phyloP scores from a whole-genome alignment of 2,329 filamentous ascomycete genomes.

The Davidsoniella virescens region DNA sequence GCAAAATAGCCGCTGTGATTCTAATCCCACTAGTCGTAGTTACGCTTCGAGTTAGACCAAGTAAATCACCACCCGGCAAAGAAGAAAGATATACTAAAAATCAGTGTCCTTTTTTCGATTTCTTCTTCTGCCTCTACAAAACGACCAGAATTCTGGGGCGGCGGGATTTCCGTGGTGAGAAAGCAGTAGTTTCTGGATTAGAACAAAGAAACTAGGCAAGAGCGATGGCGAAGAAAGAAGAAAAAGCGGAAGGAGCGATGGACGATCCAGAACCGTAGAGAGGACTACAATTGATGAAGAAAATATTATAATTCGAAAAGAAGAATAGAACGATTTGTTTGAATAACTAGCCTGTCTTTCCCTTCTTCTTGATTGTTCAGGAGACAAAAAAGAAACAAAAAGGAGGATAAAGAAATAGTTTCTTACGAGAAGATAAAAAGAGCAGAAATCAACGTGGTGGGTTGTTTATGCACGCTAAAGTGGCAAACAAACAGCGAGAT shows the following conservation, averaged over 20 bases:
- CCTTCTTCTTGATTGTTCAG: not conserved
- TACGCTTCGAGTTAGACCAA: no score
- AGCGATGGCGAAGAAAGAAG: not conserved
- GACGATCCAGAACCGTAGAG: no score
- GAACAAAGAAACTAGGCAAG: not conserved
- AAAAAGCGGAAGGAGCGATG: not conserved
- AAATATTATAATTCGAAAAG: not conserved
- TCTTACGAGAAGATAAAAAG: constrained; percentile 2
- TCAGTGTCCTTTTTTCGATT: no score
- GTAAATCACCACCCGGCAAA: not conserved
- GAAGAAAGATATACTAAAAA: no score
- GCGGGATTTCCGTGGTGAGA: not conserved
- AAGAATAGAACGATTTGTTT: not conserved
- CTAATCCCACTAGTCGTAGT: no score
- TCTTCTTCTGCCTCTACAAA: no score
- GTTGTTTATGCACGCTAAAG: no score
- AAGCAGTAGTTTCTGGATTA: constrained; percentile 2
- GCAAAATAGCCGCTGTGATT: no score
- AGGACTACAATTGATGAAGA: not conserved
- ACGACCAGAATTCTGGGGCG: no score
- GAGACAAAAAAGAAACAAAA: not conserved
- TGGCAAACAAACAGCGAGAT: no score
- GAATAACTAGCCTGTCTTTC: not conserved
- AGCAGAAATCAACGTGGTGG: constrained; percentile 9
- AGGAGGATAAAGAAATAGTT: not conserved